Evolutionary conservation across 305 asterid genomes (phyloP).

Genomic region (Euphrasia arctica): DNA sequence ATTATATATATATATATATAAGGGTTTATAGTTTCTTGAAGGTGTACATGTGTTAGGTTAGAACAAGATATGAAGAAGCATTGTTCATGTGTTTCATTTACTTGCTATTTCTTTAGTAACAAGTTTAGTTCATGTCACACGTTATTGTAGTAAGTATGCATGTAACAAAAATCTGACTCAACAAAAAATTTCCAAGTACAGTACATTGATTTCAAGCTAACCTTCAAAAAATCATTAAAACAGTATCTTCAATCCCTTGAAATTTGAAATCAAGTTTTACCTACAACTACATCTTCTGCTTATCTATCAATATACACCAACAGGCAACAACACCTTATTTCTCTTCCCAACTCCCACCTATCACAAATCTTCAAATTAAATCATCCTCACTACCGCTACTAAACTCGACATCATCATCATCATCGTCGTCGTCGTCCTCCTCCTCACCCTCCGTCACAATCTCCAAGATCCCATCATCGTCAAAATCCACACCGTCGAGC

Average conservation of each 20-base stretch:
- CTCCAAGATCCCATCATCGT: slow-evolving; percentile 64
- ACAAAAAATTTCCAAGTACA: slow-evolving; percentile 18
- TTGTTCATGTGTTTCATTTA: slow-evolving; percentile 1
- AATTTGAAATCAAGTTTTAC: slow-evolving; percentile 6
- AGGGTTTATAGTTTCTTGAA: not conserved
- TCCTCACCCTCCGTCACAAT: slow-evolving; percentile 60
- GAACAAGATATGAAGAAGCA: slow-evolving; percentile 12
- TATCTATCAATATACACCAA: slow-evolving; percentile 9
- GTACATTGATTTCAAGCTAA: not conserved
- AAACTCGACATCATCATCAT: slow-evolving; percentile 46
- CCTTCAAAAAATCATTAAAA: not conserved
- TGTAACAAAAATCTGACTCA: not conserved
- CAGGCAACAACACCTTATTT: slow-evolving; percentile 17
- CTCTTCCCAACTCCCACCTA: slow-evolving; percentile 20
- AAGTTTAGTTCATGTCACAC: not conserved
- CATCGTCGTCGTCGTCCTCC: slow-evolving; percentile 31
- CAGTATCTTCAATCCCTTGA: slow-evolving; percentile 18
- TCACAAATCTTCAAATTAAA: not conserved
- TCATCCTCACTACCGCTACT: slow-evolving; percentile 85
- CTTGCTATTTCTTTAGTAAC: not conserved
- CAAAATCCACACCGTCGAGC: slow-evolving; percentile 60
- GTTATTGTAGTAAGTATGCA: not conserved
- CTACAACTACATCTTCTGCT: slow-evolving; percentile 29
- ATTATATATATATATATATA: no score
- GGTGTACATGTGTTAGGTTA: slow-evolving; percentile 30